Conservation (phyloP, 1,284 basidiomycete genomes). For the Butyriboletus appendiculatus region DNA sequence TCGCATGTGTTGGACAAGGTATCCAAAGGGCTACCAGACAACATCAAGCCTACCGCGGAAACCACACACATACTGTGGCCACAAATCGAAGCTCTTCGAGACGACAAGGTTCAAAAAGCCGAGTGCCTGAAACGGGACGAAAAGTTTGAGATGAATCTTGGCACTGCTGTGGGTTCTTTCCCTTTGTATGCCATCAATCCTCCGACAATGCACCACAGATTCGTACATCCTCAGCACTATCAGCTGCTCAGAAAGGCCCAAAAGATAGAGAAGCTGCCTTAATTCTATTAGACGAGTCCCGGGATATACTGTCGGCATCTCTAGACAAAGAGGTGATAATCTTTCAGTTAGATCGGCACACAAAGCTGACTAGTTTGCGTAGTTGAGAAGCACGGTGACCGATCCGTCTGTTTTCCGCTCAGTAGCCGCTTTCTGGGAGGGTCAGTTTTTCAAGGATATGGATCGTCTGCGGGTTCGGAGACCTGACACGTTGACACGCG, state of each 20-base stretch:
- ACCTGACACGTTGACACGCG: conserved; percentile 92
- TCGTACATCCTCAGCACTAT: conserved; percentile 54
- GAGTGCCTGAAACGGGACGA: conserved; percentile 79
- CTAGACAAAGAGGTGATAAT: conserved; percentile 73
- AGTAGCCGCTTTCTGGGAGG: conserved; percentile 91
- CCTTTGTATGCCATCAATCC: conserved; percentile 7
- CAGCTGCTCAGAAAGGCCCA: conserved; percentile 44
- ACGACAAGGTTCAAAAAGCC: conserved; percentile 64
- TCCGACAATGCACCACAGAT: conserved; percentile 41
- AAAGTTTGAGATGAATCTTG: conserved; percentile 88
- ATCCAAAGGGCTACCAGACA: conserved; percentile 54
- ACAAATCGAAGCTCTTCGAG: conserved; percentile 46
- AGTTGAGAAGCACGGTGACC: conserved; percentile 81
- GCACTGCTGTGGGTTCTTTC: conserved; percentile 60
- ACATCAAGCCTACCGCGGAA: conserved; percentile 47
- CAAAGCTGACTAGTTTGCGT: conserved; percentile 14
- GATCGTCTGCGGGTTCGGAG: conserved; percentile 80
- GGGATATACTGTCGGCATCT: conserved; percentile 73
- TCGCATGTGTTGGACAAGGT: conserved; percentile 64
- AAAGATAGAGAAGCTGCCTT: conserved; percentile 51
- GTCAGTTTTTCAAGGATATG: conserved; percentile 94
- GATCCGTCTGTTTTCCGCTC: conserved; percentile 88
- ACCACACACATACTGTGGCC: conserved; percentile 56
- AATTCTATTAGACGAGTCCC: conserved; percentile 68
- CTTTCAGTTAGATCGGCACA: background rate